Evolutionary conservation across 2,329 filamentous ascomycete genomes (phyloP), one percentile per base, ranked within the genome.

Genomic region (Lecanosticta acicola): DNA sequence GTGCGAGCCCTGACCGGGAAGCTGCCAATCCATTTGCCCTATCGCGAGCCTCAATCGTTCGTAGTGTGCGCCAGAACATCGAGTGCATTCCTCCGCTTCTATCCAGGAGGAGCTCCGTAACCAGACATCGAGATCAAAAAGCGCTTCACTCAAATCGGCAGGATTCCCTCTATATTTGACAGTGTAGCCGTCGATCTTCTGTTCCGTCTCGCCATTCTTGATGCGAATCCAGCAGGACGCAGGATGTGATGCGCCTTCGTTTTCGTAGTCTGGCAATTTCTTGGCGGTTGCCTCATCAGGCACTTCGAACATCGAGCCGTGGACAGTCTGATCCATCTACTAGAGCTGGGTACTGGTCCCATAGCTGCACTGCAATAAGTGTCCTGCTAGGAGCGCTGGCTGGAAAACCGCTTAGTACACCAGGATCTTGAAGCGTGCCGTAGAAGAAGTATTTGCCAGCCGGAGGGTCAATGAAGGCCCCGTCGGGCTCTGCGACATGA

Each of bases 281-380:
- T 66, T 61, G 51, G 69, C 68, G 19, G 66, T 51, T 21, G 63
- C 59, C 18, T 54, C 48, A 5, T 45, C 53, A 13, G 40, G 16
- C 7, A 71, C 65, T 4, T 57, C 41, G 43, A 64, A 68, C 9
- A 62, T 64, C 16, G 36, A 56, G 4, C 66, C 67, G 9, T 56
- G 4, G 8, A 68, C 57, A 1, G 19, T 44, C 9, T 36, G 46
- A 2, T 33, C 44, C 63, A 50, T 71, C 59, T 10, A 70, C 55
- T 5, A 72, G 46, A 0, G 68, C 69, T 16, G 62, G 66, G 50
- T 71, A 71, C 48, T 66, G 69, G 10, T 47, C 50, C 69, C 69
- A 71, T 2, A 56, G 63, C 35, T 56, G 53, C 33, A 71, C 34
- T 3, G 41, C 33, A n/a, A n/a, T n/a, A n/a, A n/a, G 2, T 63